A percentile compares a stretch with the other conserved stretches of the same genome.
Evolutionary conservation across 345 rosid genomes (phyloP).

Genomic region (Citropsis articulata): DNA sequence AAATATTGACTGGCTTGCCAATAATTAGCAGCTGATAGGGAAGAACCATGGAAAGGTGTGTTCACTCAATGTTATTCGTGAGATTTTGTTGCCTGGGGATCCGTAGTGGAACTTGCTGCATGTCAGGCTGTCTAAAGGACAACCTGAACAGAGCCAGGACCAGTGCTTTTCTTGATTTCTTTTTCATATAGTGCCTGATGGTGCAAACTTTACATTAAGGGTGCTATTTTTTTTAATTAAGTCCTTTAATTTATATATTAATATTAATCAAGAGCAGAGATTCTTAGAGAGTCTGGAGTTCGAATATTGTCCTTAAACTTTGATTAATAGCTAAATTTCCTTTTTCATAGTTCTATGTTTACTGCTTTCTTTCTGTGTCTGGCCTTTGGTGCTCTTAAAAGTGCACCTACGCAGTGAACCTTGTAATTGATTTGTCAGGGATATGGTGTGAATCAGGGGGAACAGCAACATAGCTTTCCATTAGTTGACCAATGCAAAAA

Average conservation of each 20-base stretch:
- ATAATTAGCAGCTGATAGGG: background rate
- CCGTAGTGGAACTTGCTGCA: too few species aligned
- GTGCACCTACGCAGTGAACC: constrained; percentile 8
- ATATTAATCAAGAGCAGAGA: background rate
- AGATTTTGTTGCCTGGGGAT: background rate
- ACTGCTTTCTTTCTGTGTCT: background rate
- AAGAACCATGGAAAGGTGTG: background rate
- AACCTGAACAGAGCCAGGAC: background rate
- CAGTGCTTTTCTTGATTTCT: background rate
- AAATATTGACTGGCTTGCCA: background rate
- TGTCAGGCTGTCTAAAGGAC: background rate
- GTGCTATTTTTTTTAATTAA: background rate
- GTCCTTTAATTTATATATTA: background rate
- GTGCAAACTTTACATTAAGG: background rate
- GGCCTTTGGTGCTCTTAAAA: constrained; percentile 14
- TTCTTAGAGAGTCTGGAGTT: background rate
- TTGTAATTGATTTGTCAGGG: constrained; percentile 37
- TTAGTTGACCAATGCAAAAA: constrained; percentile 56
- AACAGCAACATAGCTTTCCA: constrained; percentile 51
- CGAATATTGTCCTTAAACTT: background rate
- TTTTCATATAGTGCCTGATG: background rate
- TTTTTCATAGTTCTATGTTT: background rate
- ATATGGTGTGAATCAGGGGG: constrained; percentile 53
- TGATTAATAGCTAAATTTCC: background rate
- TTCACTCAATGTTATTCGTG: background rate